These are phyloP conservation scores for Marasmius oreades DNA, from an alignment of 1,284 basidiomycete genomes.

Conservation along the genomic window DNA sequence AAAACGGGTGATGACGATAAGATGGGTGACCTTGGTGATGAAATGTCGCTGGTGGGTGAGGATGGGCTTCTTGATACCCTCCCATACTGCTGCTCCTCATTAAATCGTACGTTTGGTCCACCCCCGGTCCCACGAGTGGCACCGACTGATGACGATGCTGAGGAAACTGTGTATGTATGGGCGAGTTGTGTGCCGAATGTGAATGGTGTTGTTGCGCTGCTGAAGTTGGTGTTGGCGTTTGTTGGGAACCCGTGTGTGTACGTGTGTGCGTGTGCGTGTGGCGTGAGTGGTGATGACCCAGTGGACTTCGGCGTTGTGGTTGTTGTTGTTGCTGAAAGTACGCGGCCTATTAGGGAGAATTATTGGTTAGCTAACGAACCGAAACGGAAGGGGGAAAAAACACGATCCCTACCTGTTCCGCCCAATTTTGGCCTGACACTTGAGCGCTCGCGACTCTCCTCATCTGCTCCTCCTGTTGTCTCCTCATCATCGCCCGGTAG, in stretches of 20 bases:
- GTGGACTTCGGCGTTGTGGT: neutral
- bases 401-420: neutral
- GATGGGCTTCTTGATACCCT: neutral
- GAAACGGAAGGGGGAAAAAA: neutral
- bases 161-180: neutral
- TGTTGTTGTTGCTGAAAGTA: neutral
- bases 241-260: too few relatives aligned
- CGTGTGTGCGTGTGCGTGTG: too few relatives aligned
- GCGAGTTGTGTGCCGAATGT: neutral
- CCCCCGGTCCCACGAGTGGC: neutral
- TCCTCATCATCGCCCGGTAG: neutral
- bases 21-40: neutral
- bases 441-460: constrained; percentile 3
- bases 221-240: neutral
- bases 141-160: neutral
- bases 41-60: neutral
- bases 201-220: neutral
- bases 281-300: neutral
- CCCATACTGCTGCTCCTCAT: neutral
- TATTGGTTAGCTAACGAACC: neutral
- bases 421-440: neutral
- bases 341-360: neutral
- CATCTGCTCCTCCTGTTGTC: constrained; percentile 1
- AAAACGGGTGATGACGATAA: neutral
- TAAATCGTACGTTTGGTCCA: neutral